Conservation (phyloP, 179 eudicot genomes). For the Beta macrorhiza region DNA sequence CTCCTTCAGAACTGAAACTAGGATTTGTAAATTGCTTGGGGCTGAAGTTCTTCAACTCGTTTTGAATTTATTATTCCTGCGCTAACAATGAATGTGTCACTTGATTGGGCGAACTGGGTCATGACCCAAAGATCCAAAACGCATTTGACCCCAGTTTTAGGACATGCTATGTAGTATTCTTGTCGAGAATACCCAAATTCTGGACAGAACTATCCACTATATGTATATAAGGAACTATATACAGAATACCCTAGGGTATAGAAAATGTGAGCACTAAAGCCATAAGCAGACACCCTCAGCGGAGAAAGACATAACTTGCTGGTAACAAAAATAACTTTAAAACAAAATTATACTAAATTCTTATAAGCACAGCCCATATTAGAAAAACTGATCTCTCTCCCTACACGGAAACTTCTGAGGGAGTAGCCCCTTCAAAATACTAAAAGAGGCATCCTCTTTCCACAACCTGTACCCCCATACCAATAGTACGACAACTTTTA, state of each 20-base stretch:
- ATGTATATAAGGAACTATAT: not conserved
- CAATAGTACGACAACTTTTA: not conserved
- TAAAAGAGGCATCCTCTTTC: not conserved
- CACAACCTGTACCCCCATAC: not conserved
- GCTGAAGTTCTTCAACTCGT: not conserved
- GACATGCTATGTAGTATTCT: not conserved
- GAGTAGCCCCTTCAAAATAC: not conserved
- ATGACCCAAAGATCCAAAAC: not conserved
- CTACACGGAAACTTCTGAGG: not conserved
- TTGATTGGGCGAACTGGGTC: not conserved
- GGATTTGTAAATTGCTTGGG: not conserved
- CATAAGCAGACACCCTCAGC: not conserved
- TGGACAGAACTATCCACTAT: too few species aligned
- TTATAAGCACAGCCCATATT: not conserved
- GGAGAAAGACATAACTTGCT: slow-evolving; percentile 10
- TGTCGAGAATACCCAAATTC: not conserved
- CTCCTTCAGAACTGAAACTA: not conserved
- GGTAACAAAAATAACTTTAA: not conserved
- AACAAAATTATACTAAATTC: not conserved
- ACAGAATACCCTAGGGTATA: not conserved
- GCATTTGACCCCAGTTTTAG: not conserved
- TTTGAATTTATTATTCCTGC: too few species aligned
- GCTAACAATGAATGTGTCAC: not conserved
- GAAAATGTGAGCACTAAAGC: not conserved
- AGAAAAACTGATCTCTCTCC: not conserved